Percentiles rank a stretch among this genome's conserved stretches.
Conservation (phyloP, 1,284 basidiomycete species). For the Neolentinus lepideus region DNA sequence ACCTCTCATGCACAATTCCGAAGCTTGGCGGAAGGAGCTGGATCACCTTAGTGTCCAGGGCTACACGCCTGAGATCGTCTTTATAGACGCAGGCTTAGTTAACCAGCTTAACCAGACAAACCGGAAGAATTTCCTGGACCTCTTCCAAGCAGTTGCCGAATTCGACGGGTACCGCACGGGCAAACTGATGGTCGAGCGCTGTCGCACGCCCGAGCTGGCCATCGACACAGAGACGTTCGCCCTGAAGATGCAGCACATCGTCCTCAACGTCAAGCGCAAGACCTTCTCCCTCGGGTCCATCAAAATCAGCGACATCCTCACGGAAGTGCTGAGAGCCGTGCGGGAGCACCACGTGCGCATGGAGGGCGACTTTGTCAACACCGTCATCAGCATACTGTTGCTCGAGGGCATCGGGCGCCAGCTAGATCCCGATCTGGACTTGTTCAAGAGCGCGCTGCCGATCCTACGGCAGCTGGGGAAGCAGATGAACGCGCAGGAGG, state of each 20-base stretch:
- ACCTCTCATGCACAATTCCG: conserved; percentile 45
- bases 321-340: conserved; percentile 84
- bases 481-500: conserved; percentile 80
- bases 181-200: conserved; percentile 94
- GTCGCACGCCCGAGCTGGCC: conserved; percentile 86
- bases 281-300: conserved; percentile 95
- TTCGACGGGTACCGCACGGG: conserved; percentile 97
- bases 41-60: conserved; percentile 60
- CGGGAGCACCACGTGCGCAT: conserved; percentile 95
- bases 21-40: conserved; percentile 72
- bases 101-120: conserved; percentile 81
- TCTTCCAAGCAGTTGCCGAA: conserved; percentile 92
- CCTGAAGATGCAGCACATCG: conserved; percentile 94
- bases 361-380: conserved; percentile 98
- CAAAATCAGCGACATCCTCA: conserved; percentile 91
- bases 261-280: conserved; percentile 90
- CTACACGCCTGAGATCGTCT: conserved; percentile 91
- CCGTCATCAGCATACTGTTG: conserved; percentile 89
- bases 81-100: conserved; percentile 94
- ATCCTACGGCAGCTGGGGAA: conserved; percentile 85
- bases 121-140: conserved; percentile 90
- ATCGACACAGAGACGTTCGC: conserved; percentile 94
- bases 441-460: conserved; percentile 90
- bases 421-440: conserved; percentile 86
- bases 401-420: conserved; percentile 95